Evolutionary conservation across 805 yeast species (phyloP).

Genomic region (Kuraishia capsulata): DNA sequence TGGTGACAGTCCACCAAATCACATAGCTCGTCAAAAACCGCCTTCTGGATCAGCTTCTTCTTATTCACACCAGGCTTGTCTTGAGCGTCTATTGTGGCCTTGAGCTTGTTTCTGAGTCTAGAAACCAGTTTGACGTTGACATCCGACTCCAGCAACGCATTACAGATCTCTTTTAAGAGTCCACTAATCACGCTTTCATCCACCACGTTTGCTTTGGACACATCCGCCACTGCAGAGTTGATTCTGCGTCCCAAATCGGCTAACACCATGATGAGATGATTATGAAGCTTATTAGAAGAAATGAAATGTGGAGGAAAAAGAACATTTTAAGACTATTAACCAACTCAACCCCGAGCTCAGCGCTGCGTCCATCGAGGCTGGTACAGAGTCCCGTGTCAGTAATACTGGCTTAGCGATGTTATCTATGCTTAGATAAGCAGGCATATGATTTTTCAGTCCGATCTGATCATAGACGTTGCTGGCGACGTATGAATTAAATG

Average conservation of each 20-base stretch:
- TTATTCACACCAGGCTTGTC: slow-evolving; percentile 55
- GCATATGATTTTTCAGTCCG: no score
- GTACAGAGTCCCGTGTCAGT: no score
- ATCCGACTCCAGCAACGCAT: slow-evolving; percentile 89
- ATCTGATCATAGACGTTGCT: no score
- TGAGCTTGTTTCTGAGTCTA: slow-evolving; percentile 63
- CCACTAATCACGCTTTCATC: slow-evolving; percentile 48
- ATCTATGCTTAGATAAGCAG: no score
- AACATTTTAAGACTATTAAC: no score
- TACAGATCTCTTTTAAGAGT: slow-evolving; percentile 81
- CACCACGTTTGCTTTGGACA: slow-evolving; percentile 50
- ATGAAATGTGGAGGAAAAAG: no score
- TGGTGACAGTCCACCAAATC: slow-evolving; percentile 67
- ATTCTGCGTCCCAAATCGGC: slow-evolving; percentile 75
- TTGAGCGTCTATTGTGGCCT: slow-evolving; percentile 42
- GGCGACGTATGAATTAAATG: no score
- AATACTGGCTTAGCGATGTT: no score
- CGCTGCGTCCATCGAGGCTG: no score
- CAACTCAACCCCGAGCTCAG: no score
- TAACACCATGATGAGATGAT: slow-evolving; percentile 48
- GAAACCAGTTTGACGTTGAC: slow-evolving; percentile 84
- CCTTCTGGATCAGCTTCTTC: slow-evolving; percentile 76
- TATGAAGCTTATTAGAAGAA: no score
- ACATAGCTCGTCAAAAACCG: slow-evolving; percentile 89
- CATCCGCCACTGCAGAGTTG: slow-evolving; percentile 61